phyloP scores from a whole-genome alignment of 2,329 filamentous ascomycete genomes.

The Arthrobotrys iridis region DNA sequence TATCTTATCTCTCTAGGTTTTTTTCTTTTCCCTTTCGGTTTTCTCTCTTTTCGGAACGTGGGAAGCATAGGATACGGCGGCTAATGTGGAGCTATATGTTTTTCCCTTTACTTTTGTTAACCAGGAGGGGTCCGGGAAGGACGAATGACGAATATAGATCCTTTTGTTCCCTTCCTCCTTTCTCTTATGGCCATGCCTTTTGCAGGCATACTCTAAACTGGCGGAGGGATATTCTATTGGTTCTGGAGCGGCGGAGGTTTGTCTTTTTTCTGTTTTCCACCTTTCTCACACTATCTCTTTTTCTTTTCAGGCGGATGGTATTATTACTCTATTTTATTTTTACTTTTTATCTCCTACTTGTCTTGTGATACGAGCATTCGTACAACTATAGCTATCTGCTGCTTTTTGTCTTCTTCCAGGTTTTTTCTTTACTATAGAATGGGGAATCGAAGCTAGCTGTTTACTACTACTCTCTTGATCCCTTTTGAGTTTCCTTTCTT shows the following conservation, averaged over 20 bases:
- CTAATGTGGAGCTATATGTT: slow-evolving; percentile 5
- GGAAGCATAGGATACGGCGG: slow-evolving; percentile 29
- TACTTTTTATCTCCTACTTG: slow-evolving; percentile 1
- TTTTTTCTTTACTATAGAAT: slow-evolving; percentile 19
- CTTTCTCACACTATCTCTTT: neutral
- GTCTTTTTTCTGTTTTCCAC: slow-evolving; percentile 6
- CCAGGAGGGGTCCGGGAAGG: neutral
- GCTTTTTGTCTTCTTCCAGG: neutral
- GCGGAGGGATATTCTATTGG: neutral
- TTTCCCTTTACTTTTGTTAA: slow-evolving; percentile 10
- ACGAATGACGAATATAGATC: slow-evolving; percentile 17
- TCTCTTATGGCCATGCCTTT: neutral
- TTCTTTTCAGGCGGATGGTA: slow-evolving; percentile 23
- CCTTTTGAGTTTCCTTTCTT: neutral
- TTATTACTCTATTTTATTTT: slow-evolving; percentile 26
- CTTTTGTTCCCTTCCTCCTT: slow-evolving; percentile 6
- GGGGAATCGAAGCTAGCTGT: slow-evolving; percentile 5
- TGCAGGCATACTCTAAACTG: neutral
- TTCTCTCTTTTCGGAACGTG: slow-evolving; percentile 23
- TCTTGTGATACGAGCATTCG: slow-evolving; percentile 1
- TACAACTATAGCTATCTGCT: too few relatives aligned
- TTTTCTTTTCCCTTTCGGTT: neutral
- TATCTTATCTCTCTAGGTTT: slow-evolving; percentile 1
- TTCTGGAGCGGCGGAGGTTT: slow-evolving; percentile 18
- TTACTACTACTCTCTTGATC: neutral